phyloP scores from a whole-genome alignment of 2,329 filamentous ascomycete genomes.

The Ceratocystiopsis sp. region DNA sequence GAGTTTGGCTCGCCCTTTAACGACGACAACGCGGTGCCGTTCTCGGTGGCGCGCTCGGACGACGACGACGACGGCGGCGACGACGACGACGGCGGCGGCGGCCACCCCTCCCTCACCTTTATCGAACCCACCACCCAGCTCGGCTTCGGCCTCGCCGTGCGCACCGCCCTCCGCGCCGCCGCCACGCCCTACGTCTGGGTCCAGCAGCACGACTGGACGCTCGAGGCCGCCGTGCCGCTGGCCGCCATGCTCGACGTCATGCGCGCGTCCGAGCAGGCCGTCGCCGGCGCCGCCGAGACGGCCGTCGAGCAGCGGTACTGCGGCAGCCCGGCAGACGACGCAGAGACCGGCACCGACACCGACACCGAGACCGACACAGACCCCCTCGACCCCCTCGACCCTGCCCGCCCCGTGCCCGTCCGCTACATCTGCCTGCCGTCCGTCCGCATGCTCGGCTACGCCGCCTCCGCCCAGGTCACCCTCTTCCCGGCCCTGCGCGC shows the following conservation, averaged over 20 bases:
- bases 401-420: constrained; percentile 18
- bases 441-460: constrained; percentile 33
- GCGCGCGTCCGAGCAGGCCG: constrained; percentile 14
- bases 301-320: not conserved
- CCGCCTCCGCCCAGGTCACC: constrained; percentile 26
- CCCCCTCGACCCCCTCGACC: not conserved
- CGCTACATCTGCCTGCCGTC: constrained; percentile 37
- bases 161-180: constrained; percentile 29
- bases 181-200: constrained; percentile 37
- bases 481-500: constrained; percentile 23
- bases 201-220: constrained; percentile 39
- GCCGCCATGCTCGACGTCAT: constrained; percentile 27
- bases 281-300: not conserved
- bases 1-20: constrained; percentile 26
- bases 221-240: constrained; percentile 28
- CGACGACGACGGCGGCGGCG: too few species aligned
- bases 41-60: constrained; percentile 18
- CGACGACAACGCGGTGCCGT: constrained; percentile 19
- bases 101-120: constrained; percentile 24
- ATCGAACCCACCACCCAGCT: constrained; percentile 29
- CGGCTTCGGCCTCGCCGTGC: constrained; percentile 36
- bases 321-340: not conserved
- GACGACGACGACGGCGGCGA: too few species aligned
- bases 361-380: not conserved
- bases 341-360: not conserved